Evolutionary conservation across 2,329 filamentous ascomycete species (phyloP).

Genomic region (Cladosporium halotolerans): DNA sequence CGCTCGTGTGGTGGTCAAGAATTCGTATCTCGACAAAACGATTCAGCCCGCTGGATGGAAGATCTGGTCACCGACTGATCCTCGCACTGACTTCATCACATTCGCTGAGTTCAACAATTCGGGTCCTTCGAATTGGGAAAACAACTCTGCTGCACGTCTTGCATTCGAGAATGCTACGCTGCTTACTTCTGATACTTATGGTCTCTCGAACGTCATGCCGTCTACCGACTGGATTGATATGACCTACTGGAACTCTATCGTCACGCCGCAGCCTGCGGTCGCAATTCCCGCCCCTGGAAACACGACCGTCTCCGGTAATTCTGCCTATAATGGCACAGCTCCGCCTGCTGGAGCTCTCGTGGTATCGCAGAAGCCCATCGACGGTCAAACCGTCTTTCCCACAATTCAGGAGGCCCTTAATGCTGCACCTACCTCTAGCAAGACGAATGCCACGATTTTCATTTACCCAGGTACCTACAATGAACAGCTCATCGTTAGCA

Average conservation of each 20-base stretch:
- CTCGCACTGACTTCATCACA: constrained; percentile 20
- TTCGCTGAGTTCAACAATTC: constrained; percentile 21
- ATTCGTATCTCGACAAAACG: constrained; percentile 19
- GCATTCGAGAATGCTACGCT: constrained; percentile 33
- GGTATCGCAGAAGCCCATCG: constrained; percentile 34
- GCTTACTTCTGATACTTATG: constrained; percentile 32
- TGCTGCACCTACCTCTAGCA: constrained; percentile 31
- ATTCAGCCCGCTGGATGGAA: constrained; percentile 28
- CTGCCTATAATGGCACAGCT: constrained; percentile 29
- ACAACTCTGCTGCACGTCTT: constrained; percentile 30
- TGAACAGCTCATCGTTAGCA: constrained; percentile 35
- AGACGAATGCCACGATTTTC: constrained; percentile 34
- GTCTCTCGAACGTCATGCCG: constrained; percentile 30
- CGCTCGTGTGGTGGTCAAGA: constrained; percentile 20
- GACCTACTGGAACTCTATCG: constrained; percentile 35
- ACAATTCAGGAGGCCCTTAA: constrained; percentile 35
- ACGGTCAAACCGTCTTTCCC: constrained; percentile 30
- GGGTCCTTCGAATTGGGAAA: constrained; percentile 30
- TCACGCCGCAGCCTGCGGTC: constrained; percentile 27
- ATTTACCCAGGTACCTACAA: constrained; percentile 37
- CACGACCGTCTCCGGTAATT: constrained; percentile 23
- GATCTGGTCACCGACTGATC: constrained; percentile 20
- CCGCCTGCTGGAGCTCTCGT: constrained; percentile 34
- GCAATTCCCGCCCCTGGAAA: constrained; percentile 19
- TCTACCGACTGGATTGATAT: constrained; percentile 35